Conservation (phyloP, 2,329 filamentous ascomycete genomes). For the Epichloe gansuensis region DNA sequence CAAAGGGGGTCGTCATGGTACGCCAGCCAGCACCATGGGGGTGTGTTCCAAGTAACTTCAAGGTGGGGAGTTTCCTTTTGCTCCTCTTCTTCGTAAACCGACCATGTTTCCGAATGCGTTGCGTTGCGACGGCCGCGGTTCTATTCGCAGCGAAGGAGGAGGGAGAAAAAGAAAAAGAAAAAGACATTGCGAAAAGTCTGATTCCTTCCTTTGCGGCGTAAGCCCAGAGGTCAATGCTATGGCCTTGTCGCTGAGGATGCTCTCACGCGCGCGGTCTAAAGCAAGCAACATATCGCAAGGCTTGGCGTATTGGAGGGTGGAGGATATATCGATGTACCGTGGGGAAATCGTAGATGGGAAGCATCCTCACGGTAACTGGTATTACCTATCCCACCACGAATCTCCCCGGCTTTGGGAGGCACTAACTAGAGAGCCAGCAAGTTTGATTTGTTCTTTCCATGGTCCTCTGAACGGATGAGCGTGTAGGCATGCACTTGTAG, state of each 20-base stretch:
- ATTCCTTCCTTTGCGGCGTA: background rate
- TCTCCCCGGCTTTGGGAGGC: background rate
- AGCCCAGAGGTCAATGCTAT: background rate
- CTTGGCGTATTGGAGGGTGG: background rate
- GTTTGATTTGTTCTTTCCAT: background rate
- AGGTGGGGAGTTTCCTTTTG: background rate
- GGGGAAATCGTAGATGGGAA: too few relatives aligned
- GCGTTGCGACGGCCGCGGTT: background rate
- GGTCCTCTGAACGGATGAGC: background rate
- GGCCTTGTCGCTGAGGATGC: background rate
- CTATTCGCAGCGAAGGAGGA: background rate
- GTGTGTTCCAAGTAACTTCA: background rate
- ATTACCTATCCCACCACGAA: too few relatives aligned
- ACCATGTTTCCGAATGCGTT: background rate
- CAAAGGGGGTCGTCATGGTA: background rate
- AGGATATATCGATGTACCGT: background rate
- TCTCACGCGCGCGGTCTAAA: background rate
- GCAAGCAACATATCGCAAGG: background rate
- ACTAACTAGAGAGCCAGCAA: background rate
- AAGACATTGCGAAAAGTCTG: background rate
- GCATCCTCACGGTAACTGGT: too few relatives aligned
- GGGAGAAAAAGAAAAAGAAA: background rate
- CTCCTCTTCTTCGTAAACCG: background rate
- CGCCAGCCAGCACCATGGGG: background rate
- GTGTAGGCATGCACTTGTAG: too few relatives aligned